phyloP scores from a whole-genome alignment of 2,329 filamentous ascomycete genomes.

The Periconia sp. region DNA sequence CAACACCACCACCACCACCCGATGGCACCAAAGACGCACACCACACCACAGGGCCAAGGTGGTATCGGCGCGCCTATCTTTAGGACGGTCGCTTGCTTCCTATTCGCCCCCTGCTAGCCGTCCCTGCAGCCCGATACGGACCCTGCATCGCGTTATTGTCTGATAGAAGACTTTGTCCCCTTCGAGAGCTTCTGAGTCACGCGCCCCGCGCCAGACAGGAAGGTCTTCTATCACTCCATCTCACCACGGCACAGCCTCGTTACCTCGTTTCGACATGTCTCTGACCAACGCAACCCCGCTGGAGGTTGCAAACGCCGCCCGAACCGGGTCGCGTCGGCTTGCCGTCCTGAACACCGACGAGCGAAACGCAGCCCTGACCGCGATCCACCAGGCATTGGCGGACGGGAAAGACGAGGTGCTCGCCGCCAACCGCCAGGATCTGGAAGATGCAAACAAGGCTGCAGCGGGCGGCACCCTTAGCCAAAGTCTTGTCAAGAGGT shows the following conservation, averaged over 20 bases:
- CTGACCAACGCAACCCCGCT: constrained; percentile 82
- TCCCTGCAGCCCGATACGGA: constrained; percentile 14
- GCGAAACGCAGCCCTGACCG: constrained; percentile 83
- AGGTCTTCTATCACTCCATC: constrained; percentile 7
- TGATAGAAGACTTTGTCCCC: constrained; percentile 15
- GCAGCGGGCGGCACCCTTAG: constrained; percentile 78
- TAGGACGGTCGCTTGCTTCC: constrained; percentile 26
- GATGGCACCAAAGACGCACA: constrained; percentile 7
- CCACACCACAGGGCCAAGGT: neutral
- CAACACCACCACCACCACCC: constrained; percentile 30
- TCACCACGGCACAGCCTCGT: constrained; percentile 5
- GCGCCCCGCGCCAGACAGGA: constrained; percentile 17
- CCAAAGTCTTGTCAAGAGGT: constrained; percentile 81
- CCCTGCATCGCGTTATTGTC: constrained; percentile 24
- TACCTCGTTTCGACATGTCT: constrained; percentile 63
- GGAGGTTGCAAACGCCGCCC: constrained; percentile 78
- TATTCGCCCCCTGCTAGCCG: constrained; percentile 18
- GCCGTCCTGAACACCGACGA: constrained; percentile 77
- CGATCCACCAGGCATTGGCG: constrained; percentile 79
- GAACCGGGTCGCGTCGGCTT: constrained; percentile 80
- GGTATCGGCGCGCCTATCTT: constrained; percentile 24
- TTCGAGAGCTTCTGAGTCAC: constrained; percentile 33
- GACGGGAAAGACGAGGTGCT: constrained; percentile 77
- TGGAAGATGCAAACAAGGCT: constrained; percentile 74
- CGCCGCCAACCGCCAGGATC: constrained; percentile 83